Percentiles rank a stretch among this genome's conserved stretches.
Evolutionary conservation across 192 early-diverging fungal genomes (phyloP).

Genomic region (Funneliformis mosseae): DNA sequence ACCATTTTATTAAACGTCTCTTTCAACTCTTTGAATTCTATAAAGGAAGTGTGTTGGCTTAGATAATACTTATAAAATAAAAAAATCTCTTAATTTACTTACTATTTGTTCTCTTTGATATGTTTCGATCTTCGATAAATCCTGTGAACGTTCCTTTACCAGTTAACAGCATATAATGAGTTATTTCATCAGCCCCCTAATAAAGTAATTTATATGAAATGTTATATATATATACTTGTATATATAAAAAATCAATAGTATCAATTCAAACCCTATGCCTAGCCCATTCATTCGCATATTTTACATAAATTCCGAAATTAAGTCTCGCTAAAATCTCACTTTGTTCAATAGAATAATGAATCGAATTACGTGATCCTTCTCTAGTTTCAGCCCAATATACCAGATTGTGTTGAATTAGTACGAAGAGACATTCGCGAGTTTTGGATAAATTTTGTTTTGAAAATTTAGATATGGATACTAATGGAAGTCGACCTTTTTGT

Average conservation of each 20-base stretch:
- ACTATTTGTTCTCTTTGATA: conserved; percentile 24
- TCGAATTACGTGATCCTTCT: conserved; percentile 60
- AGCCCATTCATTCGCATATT: neutral
- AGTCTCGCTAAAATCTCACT: conserved; percentile 59
- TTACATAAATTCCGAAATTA: conserved; percentile 10
- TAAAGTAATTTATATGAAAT: neutral
- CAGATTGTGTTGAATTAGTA: conserved; percentile 87
- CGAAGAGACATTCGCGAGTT: conserved; percentile 73
- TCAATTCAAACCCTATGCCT: neutral
- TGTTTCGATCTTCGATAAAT: conserved; percentile 26
- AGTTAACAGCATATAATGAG: conserved; percentile 32
- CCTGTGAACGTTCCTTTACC: conserved; percentile 38
- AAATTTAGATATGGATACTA: conserved; percentile 53
- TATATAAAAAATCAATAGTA: neutral
- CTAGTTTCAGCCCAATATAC: conserved; percentile 67
- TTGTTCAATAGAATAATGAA: conserved; percentile 69
- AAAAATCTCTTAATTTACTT: neutral
- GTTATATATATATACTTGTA: neutral
- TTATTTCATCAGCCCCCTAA: conserved; percentile 24
- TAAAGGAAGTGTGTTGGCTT: neutral
- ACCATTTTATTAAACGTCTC: conserved; percentile 56
- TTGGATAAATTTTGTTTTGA: conserved; percentile 52
- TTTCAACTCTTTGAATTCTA: conserved; percentile 16
- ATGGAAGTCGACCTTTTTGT: conserved; percentile 67
- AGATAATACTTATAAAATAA: neutral